Evolutionary conservation across 2,329 filamentous ascomycete species (phyloP).

Genomic region (Colletotrichum orbiculare): DNA sequence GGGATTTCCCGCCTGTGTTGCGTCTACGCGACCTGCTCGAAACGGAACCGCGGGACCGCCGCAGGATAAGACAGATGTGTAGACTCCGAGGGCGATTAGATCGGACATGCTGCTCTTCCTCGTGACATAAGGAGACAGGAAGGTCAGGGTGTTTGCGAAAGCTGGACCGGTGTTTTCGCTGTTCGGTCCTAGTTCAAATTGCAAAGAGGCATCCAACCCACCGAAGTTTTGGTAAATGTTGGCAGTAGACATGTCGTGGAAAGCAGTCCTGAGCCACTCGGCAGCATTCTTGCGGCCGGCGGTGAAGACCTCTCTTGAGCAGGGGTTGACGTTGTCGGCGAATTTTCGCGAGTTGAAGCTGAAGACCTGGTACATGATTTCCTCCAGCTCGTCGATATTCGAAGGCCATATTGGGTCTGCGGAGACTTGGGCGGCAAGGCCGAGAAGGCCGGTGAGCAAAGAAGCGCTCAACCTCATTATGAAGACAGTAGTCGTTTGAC

Average conservation of each 20-base stretch:
- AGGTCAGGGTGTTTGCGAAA: slow-evolving; percentile 63
- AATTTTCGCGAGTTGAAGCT: slow-evolving; percentile 67
- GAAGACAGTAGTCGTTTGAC: not conserved
- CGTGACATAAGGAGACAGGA: slow-evolving; percentile 65
- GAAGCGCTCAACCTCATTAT: slow-evolving; percentile 45
- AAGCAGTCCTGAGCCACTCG: slow-evolving; percentile 70
- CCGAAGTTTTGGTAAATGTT: slow-evolving; percentile 60
- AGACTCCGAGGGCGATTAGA: slow-evolving; percentile 67
- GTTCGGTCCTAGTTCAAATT: slow-evolving; percentile 63
- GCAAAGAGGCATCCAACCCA: slow-evolving; percentile 69
- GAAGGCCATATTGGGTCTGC: slow-evolving; percentile 72
- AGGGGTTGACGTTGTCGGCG: slow-evolving; percentile 67
- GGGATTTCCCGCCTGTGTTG: slow-evolving; percentile 54
- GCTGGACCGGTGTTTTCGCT: slow-evolving; percentile 68
- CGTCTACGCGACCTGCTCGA: slow-evolving; percentile 65
- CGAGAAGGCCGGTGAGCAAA: slow-evolving; percentile 49
- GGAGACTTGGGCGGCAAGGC: slow-evolving; percentile 46
- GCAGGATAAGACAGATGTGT: slow-evolving; percentile 68
- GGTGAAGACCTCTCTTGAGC: slow-evolving; percentile 62
- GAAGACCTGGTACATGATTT: slow-evolving; percentile 69
- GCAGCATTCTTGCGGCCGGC: slow-evolving; percentile 68
- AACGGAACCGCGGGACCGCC: slow-evolving; percentile 67
- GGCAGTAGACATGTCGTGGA: slow-evolving; percentile 70
- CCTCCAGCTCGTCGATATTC: slow-evolving; percentile 69
- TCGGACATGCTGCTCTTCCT: slow-evolving; percentile 65